Base-by-base conservation (phyloP, 176 grass and related monocot genomes). In the Oryza brachyantha region DNA sequence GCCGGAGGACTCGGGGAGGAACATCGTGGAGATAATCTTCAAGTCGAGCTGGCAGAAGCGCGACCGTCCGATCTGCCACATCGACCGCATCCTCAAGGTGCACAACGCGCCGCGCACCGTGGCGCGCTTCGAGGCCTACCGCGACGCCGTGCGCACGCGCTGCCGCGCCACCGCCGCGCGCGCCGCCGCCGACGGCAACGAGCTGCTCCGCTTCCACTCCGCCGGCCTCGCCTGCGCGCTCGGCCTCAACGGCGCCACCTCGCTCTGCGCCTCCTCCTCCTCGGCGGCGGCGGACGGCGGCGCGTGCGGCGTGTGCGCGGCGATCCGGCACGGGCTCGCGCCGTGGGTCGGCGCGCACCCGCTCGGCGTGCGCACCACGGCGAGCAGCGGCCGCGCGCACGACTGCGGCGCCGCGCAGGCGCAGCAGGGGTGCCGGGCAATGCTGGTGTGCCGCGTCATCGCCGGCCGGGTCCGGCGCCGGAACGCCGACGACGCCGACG, bases 21-120 rank as follows among this genome's bases (percentile, higher is more conserved):
- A 87, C 88, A 99, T 99, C 50, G 96, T 99, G 75, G 96, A 99
- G 84, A 99, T 99, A 64, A 99, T 99, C 84, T 95, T 99, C 75
- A 99, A 99, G 75, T 99, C 96, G 2, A 99, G 96, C 88, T 99
- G 96, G 96, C 96, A 89, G 75, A 92, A 96, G 81, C 88, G 60
- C 0, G 90, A 78, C 70, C 70, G 77, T n/a, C 80, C 92, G 31
- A 88, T 93, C 37, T 93, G 85, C 78, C 84, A 88, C 26, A 75
- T 99, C 66, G 92, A 93, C 17, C 90, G 90, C 74, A 99, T 99
- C 81, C 84, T 99, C 70, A 99, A 95, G 84, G 92, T 99, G 22
- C 96, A 89, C 84, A 99, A 86, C 57, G 13, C 79, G 0, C 57
- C 74, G 1, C 90, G 96, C 81, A 99, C 92, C 66, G 45, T 99